These are phyloP conservation scores for Mycothermus thermophilus DNA, from an alignment of 495 filamentous ascomycete species.

Conservation along the genomic window DNA sequence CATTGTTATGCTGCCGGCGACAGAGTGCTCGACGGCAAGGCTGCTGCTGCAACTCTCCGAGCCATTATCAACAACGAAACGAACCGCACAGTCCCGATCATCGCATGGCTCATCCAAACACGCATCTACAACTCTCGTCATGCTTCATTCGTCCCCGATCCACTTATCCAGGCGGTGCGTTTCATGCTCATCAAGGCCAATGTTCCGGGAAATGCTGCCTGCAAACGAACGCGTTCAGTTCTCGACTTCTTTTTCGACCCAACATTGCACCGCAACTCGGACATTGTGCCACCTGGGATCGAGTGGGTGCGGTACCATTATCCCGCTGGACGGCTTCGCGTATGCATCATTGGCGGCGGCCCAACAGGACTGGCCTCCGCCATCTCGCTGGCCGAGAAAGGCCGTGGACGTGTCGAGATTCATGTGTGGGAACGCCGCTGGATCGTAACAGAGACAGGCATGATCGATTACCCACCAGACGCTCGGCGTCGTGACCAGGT, in stretches of 20 bases:
- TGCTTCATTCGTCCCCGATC: conserved; percentile 18
- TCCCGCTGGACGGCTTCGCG: conserved; percentile 18
- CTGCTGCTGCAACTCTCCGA: conserved; percentile 10
- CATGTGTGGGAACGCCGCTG: conserved; percentile 24
- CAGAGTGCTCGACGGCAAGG: conserved; percentile 12
- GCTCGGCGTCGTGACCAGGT: conserved; percentile 21
- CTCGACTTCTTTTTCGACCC: conserved; percentile 30
- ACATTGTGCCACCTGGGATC: conserved; percentile 13
- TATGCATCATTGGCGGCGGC: conserved; percentile 23
- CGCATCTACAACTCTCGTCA: conserved; percentile 20
- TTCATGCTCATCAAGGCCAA: conserved; percentile 24
- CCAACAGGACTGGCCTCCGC: conserved; percentile 23
- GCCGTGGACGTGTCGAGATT: conserved; percentile 17
- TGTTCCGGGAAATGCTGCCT: conserved; percentile 12
- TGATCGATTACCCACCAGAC: conserved; percentile 16
- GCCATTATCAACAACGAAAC: conserved; percentile 12
- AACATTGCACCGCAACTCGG: conserved; percentile 19
- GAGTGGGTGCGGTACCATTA: conserved; percentile 17
- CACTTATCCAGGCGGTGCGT: conserved; percentile 22
- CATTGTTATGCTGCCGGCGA: too few relatives aligned
- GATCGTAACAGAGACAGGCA: conserved; percentile 9
- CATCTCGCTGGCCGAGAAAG: conserved; percentile 26
- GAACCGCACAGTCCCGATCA: conserved; percentile 11
- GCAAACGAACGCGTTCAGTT: conserved; percentile 13
- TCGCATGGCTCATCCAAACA: conserved; percentile 18